These are phyloP conservation scores for Aureobasidium sp. DNA, from an alignment of 2,329 filamentous ascomycete genomes.

Conservation along the genomic window DNA sequence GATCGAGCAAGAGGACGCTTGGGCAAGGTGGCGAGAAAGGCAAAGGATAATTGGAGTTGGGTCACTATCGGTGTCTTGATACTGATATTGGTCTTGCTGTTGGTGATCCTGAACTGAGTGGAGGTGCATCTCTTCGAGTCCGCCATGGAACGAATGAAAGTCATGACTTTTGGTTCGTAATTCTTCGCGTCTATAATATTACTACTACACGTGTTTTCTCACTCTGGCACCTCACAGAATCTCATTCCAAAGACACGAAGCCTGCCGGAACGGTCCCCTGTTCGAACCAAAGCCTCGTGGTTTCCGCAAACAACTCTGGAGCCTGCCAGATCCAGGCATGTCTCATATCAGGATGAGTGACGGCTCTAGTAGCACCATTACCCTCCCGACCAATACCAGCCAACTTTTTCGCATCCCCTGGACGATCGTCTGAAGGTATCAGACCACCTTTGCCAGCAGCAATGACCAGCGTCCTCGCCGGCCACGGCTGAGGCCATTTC, in stretches of 20 bases:
- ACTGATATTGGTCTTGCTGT: conserved; percentile 70
- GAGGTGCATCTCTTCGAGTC: not conserved
- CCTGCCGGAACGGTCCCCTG: not conserved
- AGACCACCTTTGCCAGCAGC: not conserved
- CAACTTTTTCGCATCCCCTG: not conserved
- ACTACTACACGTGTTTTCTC: too few relatives aligned
- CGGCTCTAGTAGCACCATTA: not conserved
- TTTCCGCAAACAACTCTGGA: not conserved
- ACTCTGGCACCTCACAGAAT: too few relatives aligned
- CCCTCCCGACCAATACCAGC: not conserved
- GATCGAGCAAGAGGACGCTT: conserved; percentile 66
- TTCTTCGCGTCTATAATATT: too few relatives aligned
- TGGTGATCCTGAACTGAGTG: conserved; percentile 30
- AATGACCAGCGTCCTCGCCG: not conserved
- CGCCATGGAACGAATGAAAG: not conserved
- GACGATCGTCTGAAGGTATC: not conserved
- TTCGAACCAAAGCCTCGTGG: not conserved
- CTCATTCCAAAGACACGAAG: not conserved
- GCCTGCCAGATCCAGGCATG: not conserved
- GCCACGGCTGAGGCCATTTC: not conserved
- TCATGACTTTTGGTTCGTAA: not conserved
- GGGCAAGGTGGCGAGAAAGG: conserved; percentile 61
- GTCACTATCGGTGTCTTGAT: conserved; percentile 71
- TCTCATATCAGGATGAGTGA: not conserved
- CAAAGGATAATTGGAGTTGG: conserved; percentile 82